Conservation (phyloP, 352 stramenopile species). For the Pythium guiyangense region DNA sequence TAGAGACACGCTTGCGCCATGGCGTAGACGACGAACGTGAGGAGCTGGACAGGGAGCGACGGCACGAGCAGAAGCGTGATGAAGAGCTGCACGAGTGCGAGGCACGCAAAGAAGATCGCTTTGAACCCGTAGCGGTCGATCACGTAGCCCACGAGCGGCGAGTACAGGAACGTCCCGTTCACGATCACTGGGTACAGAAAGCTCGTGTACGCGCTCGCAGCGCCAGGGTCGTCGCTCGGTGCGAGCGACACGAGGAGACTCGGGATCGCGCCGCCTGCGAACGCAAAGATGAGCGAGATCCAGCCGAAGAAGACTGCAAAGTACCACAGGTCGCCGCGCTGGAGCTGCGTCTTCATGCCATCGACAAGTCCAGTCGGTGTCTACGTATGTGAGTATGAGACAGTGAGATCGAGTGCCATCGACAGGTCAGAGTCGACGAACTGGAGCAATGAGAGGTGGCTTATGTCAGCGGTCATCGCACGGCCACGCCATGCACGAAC, state of each 20-base stretch:
- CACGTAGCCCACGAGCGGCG: slow-evolving; percentile 58
- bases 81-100: slow-evolving; percentile 64
- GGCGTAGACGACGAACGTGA: slow-evolving; percentile 69
- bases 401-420: not conserved
- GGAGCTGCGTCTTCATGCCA: slow-evolving; percentile 51
- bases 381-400: slow-evolving; percentile 20
- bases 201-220: slow-evolving; percentile 54
- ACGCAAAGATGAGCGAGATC: slow-evolving; percentile 79
- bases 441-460: not conserved
- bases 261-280: slow-evolving; percentile 67
- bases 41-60: slow-evolving; percentile 48
- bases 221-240: slow-evolving; percentile 14
- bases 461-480: not conserved
- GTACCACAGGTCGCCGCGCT: slow-evolving; percentile 61
- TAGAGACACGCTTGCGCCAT: slow-evolving; percentile 78
- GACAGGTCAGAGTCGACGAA: too few relatives aligned
- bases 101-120: slow-evolving; percentile 57
- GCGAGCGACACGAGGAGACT: slow-evolving; percentile 51
- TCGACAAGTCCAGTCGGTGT: slow-evolving; percentile 51
- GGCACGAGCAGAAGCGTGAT: slow-evolving; percentile 54
- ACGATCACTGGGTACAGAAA: slow-evolving; percentile 70
- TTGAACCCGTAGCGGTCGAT: slow-evolving; percentile 84
- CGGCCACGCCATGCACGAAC: slow-evolving; percentile 15
- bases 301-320: slow-evolving; percentile 78
- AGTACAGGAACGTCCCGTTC: slow-evolving; percentile 81